phyloP scores from a whole-genome alignment of 2,329 filamentous ascomycete species.

The Neopestalotiopsis sp. region DNA sequence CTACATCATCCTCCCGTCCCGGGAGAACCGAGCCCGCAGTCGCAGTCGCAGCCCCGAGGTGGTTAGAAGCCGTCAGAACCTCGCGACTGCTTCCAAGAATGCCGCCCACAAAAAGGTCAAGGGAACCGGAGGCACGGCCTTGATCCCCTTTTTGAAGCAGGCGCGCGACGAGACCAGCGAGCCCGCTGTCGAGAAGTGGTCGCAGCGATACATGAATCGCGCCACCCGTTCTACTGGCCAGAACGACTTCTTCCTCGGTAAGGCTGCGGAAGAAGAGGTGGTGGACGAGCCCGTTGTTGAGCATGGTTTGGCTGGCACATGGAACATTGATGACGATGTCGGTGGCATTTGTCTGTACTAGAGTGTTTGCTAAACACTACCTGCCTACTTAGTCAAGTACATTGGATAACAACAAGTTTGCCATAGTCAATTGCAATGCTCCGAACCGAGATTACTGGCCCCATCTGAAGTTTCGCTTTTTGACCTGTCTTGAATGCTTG shows the following conservation, averaged over 20 bases:
- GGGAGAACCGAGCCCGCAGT: conserved; percentile 70
- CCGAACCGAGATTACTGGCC: too few species aligned
- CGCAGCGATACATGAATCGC: conserved; percentile 60
- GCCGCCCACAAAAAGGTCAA: conserved; percentile 66
- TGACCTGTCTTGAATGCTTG: conserved; percentile 1
- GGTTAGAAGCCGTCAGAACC: conserved; percentile 49
- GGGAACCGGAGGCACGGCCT: conserved; percentile 89
- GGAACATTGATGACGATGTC: conserved; percentile 84
- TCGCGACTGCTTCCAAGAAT: conserved; percentile 63
- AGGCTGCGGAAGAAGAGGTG: conserved; percentile 46
- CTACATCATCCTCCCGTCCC: conserved; percentile 90
- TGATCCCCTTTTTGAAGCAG: conserved; percentile 97
- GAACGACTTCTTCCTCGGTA: conserved; percentile 63
- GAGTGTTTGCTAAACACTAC: neutral
- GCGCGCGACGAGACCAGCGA: conserved; percentile 95
- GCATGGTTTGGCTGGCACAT: conserved; percentile 77
- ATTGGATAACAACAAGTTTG: neutral
- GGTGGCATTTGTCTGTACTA: conserved; percentile 66
- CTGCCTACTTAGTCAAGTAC: neutral
- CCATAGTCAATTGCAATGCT: neutral
- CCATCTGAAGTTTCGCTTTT: neutral
- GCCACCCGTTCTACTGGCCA: conserved; percentile 54
- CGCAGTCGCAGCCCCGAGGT: conserved; percentile 63
- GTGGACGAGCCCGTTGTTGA: conserved; percentile 35
- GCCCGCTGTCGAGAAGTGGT: conserved; percentile 76